Percentiles rank a stretch among this genome's conserved stretches.
Evolutionary conservation across 129 eudicot species (phyloP).

Genomic region (Erigeron canadensis): DNA sequence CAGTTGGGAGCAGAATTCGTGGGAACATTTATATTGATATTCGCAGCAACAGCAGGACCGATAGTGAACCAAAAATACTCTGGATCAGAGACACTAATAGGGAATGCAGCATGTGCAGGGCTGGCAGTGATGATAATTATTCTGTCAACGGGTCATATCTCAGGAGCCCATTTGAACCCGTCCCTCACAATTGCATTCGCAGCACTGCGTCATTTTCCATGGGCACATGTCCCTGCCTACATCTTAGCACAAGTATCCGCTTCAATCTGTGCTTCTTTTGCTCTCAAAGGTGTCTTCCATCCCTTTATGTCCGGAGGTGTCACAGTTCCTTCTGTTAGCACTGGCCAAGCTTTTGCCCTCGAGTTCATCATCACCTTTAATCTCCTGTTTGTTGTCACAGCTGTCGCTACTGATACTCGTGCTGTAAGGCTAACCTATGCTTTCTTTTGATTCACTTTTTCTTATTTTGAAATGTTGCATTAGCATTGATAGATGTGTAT

Average conservation of each 20-base stretch:
- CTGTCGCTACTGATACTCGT: conserved; percentile 91
- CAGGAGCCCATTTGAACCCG: conserved; percentile 91
- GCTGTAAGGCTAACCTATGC: conserved; percentile 48
- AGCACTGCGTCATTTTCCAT: conserved; percentile 78
- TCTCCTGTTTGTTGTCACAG: conserved; percentile 83
- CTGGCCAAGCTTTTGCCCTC: conserved; percentile 77
- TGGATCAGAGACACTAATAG: conserved; percentile 64
- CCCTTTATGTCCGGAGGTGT: conserved; percentile 92
- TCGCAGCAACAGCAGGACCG: conserved; percentile 88
- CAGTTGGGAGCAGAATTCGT: conserved; percentile 91
- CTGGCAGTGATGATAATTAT: conserved; percentile 78
- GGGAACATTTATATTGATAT: conserved; percentile 84
- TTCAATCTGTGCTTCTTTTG: conserved; percentile 80
- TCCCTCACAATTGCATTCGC: conserved; percentile 85
- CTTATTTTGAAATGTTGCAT: background rate
- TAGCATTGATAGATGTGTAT: background rate
- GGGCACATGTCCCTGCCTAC: conserved; percentile 84
- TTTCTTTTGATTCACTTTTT: background rate
- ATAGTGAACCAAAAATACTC: conserved; percentile 71
- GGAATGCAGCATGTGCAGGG: conserved; percentile 91
- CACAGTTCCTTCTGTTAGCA: conserved; percentile 67
- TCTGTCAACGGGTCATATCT: conserved; percentile 81
- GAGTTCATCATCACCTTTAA: conserved; percentile 80
- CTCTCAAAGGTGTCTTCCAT: conserved; percentile 71
- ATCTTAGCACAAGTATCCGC: conserved; percentile 78